A percentile compares a stretch with the other conserved stretches of the same genome.
phyloP scores from a whole-genome alignment of 768 basidiomycete genomes.

The Suillus subalutaceus region DNA sequence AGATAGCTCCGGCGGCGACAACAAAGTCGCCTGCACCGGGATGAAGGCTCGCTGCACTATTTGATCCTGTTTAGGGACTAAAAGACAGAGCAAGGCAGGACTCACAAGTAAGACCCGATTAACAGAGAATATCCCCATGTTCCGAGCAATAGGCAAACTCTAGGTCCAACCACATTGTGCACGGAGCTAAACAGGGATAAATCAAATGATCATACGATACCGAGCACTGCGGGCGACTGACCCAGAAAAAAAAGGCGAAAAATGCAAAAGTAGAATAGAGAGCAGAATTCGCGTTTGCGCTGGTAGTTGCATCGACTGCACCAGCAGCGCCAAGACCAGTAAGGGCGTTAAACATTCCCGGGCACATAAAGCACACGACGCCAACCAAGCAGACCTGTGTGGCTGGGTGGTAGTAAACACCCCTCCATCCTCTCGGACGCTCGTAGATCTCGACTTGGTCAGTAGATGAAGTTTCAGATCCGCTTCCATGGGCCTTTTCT shows the following conservation, averaged over 20 bases:
- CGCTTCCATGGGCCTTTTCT: constrained; percentile 10
- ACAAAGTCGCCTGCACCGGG: constrained; percentile 62
- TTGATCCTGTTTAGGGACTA: constrained; percentile 1
- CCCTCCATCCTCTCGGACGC: constrained; percentile 53
- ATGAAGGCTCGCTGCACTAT: constrained; percentile 73
- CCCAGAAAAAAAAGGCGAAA: constrained; percentile 73
- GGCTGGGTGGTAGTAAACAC: constrained; percentile 58
- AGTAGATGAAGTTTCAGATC: constrained; percentile 5
- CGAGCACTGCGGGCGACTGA: constrained; percentile 30
- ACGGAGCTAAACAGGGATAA: constrained; percentile 61
- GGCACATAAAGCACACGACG: constrained; percentile 62
- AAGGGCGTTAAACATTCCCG: constrained; percentile 79
- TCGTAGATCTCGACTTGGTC: constrained; percentile 37
- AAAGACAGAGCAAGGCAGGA: no score
- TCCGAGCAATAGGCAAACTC: constrained; percentile 73
- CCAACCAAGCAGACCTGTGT: constrained; percentile 59
- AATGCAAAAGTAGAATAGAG: constrained; percentile 68
- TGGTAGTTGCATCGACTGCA: constrained; percentile 64
- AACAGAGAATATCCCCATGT: constrained; percentile 77
- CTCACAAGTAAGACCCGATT: no score
- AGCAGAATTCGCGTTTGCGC: constrained; percentile 70
- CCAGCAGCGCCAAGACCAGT: constrained; percentile 83
- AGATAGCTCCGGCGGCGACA: constrained; percentile 69
- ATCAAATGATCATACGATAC: neutral
- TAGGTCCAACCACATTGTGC: constrained; percentile 81